A percentile compares a stretch with the other conserved stretches of the same genome.
phyloP scores from a whole-genome alignment of 345 rosid genomes.

The Melaleuca quinquenervia region DNA sequence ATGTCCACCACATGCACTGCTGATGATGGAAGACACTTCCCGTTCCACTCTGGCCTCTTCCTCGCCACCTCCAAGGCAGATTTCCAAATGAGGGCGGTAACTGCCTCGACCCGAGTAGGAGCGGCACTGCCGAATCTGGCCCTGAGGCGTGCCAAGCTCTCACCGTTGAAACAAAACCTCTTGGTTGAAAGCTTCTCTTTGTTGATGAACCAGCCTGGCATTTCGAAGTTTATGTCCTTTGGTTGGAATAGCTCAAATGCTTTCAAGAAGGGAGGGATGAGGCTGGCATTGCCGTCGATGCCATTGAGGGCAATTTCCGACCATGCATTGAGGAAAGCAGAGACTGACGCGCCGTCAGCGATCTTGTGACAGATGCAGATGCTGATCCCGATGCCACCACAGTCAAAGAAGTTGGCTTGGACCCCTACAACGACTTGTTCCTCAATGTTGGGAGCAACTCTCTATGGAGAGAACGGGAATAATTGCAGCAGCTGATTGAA shows the following conservation, averaged over 20 bases:
- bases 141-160: neutral
- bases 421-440: neutral
- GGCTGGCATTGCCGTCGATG: neutral
- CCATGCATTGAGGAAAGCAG: neutral
- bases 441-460: neutral
- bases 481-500: neutral
- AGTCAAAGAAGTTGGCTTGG: neutral
- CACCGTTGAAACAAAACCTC: neutral
- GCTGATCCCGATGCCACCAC: neutral
- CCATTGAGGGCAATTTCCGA: neutral
- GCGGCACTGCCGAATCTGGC: neutral
- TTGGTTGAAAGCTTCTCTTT: neutral
- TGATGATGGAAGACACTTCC: neutral
- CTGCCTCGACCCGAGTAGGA: neutral
- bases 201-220: conserved; percentile 1
- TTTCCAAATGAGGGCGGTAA: neutral
- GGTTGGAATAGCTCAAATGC: neutral
- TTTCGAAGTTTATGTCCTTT: neutral
- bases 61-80: neutral
- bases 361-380: conserved; percentile 4
- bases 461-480: neutral
- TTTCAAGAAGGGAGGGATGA: neutral
- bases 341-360: neutral
- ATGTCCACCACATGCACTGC: conserved; percentile 8
- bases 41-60: neutral